phyloP scores from a whole-genome alignment of 306 rosid genomes.

The Arachis hypogaea region DNA sequence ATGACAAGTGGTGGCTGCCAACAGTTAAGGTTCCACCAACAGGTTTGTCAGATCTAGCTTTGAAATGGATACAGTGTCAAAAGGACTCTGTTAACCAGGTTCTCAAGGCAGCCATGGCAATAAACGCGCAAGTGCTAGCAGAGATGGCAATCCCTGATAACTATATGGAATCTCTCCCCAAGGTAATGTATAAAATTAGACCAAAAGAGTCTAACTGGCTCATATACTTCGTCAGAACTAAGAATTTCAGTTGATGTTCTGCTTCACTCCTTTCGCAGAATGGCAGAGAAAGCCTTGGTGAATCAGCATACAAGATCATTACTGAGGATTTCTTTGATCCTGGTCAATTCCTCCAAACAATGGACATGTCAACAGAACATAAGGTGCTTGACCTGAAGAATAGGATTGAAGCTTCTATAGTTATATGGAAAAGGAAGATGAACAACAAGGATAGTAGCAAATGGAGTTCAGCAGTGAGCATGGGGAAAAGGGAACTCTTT shows the following conservation, averaged over 20 bases:
- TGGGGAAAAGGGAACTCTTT: constrained; percentile 86
- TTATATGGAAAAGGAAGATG: constrained; percentile 95
- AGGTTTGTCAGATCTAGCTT: constrained; percentile 69
- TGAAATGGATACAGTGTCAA: constrained; percentile 67
- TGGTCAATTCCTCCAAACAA: constrained; percentile 58
- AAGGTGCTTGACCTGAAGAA: constrained; percentile 83
- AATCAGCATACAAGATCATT: constrained; percentile 68
- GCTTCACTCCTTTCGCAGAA: constrained; percentile 51
- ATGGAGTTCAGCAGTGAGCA: constrained; percentile 88
- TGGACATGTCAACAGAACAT: constrained; percentile 82
- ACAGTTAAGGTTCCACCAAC: constrained; percentile 65
- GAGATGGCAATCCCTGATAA: constrained; percentile 86
- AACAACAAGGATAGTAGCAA: constrained; percentile 69
- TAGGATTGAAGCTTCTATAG: constrained; percentile 86
- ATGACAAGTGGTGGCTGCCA: constrained; percentile 94
- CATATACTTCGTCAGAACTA: constrained; percentile 16
- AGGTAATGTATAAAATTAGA: constrained; percentile 48
- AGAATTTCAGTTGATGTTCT: constrained; percentile 29
- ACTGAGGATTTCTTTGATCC: constrained; percentile 77
- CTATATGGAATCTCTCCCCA: constrained; percentile 89
- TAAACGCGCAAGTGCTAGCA: constrained; percentile 82
- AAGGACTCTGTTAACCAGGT: constrained; percentile 81
- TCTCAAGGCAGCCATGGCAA: constrained; percentile 94
- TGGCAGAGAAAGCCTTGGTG: constrained; percentile 89
- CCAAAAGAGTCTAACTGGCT: neutral